These are phyloP conservation scores for Umbelopsis sp. DNA, from an alignment of 192 early-diverging fungal species.

Conservation along the genomic window DNA sequence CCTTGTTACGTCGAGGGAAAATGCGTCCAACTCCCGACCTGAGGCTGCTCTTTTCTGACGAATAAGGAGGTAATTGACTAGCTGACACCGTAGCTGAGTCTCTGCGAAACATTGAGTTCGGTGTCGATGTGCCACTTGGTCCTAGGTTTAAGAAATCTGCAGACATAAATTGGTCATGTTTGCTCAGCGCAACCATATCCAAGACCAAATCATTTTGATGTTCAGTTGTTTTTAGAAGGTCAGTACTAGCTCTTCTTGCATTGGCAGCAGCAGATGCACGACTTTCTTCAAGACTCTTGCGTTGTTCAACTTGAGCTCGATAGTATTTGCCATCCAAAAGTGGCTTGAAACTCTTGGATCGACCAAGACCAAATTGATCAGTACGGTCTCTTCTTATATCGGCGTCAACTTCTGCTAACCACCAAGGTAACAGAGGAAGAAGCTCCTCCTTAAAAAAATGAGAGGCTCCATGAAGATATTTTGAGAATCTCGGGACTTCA, in stretches of 20 bases:
- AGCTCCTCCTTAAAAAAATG: slow-evolving; percentile 44
- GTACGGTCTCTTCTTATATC: slow-evolving; percentile 82
- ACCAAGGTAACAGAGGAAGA: slow-evolving; percentile 48
- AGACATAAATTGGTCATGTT: not conserved
- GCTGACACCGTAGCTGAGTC: slow-evolving; percentile 4
- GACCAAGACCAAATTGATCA: slow-evolving; percentile 52
- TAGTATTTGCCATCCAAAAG: slow-evolving; percentile 40
- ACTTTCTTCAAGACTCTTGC: slow-evolving; percentile 29
- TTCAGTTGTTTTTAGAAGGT: not conserved
- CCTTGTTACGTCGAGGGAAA: not conserved
- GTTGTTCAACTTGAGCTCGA: slow-evolving; percentile 34
- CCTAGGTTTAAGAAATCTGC: slow-evolving; percentile 6
- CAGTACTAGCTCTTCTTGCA: not conserved
- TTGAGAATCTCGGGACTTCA: slow-evolving; percentile 51
- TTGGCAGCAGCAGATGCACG: not conserved
- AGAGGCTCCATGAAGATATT: slow-evolving; percentile 48
- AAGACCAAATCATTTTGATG: not conserved
- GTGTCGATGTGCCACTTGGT: not conserved
- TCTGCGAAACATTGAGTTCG: not conserved
- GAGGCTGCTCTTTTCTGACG: slow-evolving; percentile 9
- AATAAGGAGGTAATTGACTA: not conserved
- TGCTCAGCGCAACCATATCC: not conserved
- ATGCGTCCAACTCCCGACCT: not conserved
- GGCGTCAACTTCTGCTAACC: slow-evolving; percentile 36
- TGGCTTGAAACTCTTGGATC: slow-evolving; percentile 43